These are phyloP conservation scores for Pyrenophora graminea DNA, from an alignment of 2,329 filamentous ascomycete genomes.

Conservation along the genomic window DNA sequence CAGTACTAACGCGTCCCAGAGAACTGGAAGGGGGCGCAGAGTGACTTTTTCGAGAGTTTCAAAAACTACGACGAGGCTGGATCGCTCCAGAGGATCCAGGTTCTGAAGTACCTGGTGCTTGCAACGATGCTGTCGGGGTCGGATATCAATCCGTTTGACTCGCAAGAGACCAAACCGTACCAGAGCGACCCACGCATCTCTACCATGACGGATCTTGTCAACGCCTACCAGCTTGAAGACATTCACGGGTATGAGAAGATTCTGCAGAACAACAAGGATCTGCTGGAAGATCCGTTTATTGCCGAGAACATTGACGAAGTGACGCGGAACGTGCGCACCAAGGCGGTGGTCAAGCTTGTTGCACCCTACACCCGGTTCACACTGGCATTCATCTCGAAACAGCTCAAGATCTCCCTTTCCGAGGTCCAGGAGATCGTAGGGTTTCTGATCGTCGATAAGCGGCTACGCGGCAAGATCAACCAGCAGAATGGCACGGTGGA, in stretches of 20 bases:
- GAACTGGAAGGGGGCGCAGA: slow-evolving; percentile 97
- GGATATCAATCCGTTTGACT: slow-evolving; percentile 98
- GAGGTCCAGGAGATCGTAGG: slow-evolving; percentile 97
- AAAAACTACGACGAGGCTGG: slow-evolving; percentile 98
- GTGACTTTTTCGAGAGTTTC: slow-evolving; percentile 98
- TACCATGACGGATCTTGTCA: slow-evolving; percentile 95
- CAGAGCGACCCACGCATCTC: slow-evolving; percentile 92
- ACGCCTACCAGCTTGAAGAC: slow-evolving; percentile 94
- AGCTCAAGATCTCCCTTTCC: slow-evolving; percentile 79
- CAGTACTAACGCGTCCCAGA: slow-evolving; percentile 56
- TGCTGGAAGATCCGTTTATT: slow-evolving; percentile 91
- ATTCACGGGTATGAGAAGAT: slow-evolving; percentile 90
- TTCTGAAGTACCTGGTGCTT: slow-evolving; percentile 93
- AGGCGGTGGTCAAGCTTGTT: slow-evolving; percentile 89
- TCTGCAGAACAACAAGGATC: slow-evolving; percentile 82
- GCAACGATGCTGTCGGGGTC: slow-evolving; percentile 99
- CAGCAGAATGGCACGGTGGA: slow-evolving; percentile 83
- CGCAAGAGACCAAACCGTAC: slow-evolving; percentile 98
- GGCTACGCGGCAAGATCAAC: slow-evolving; percentile 85
- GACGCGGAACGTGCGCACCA: slow-evolving; percentile 96
- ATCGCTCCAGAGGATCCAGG: slow-evolving; percentile 92
- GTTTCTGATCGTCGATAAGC: slow-evolving; percentile 88
- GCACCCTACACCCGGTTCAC: slow-evolving; percentile 94
- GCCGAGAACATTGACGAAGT: slow-evolving; percentile 99
- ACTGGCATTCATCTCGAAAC: slow-evolving; percentile 81